Evolutionary conservation across 345 rosid species (phyloP), one percentile per base, ranked within the genome.

Genomic region (Linum usitatissimum): DNA sequence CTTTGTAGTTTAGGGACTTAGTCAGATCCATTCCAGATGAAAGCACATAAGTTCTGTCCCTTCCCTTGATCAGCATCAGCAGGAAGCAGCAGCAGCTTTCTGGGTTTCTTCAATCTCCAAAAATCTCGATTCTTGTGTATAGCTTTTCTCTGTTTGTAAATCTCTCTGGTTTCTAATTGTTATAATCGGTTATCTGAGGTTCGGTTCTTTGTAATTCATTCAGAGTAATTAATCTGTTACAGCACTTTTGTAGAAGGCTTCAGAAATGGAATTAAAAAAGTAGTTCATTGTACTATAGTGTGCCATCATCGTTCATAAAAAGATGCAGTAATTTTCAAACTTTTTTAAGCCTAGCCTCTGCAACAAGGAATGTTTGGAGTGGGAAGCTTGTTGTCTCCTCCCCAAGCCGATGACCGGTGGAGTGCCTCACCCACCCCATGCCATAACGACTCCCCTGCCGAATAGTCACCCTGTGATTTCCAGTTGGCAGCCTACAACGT

Each of bases 101-200:
- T 60, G 68, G 28, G 76, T 61, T 59, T 66, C 68, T 58, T 55
- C 63, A 34, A 34, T 34, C 38, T 34, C 38, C 38, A 0, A 7
- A 1, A 0, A 4, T 62, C 66, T 42, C 62, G 10, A 81, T 84
- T 84, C 83, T 78, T 81, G 64, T 81, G 90, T 84, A 84, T 80
- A 84, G 83, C 61, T 66, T 68, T 67, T 30, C 60, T 23, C 30
- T 64, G 6, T 9, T 18, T 53, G 59, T 28, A 40, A 18, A 30
- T n/a, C 19, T 20, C 0, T 30, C 30, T 40, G 21, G 13, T 10
- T 36, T 51, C 42, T 63, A 45, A 15, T 45, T 45, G 38, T 45
- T 45, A 45, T 10, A 45, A 45, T 9, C 38, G 5, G 4, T 34
- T 34, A 4, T 34, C 3, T 34, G 28, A 23, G 28, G 28, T 34